Base-by-base conservation (phyloP, 345 rosid genomes). In the Populus nigra region DNA sequence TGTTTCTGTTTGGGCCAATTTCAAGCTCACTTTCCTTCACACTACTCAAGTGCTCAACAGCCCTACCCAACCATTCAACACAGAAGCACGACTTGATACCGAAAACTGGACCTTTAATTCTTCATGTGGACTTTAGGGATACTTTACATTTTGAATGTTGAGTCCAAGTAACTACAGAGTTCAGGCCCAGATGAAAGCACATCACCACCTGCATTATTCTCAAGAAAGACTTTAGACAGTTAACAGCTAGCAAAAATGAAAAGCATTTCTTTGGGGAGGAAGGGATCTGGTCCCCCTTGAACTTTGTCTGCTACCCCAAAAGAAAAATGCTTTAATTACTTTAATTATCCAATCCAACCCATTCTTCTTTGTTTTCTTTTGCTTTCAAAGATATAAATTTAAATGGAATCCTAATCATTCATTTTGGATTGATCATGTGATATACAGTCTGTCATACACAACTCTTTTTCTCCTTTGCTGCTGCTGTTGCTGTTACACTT, bases 361-460 rank as follows among this genome's bases (percentile, higher is more conserved):
- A 22, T 35, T 22, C 17, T 53, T 72, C 22, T 49, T 71, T 8
- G 25, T 53, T 22, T 68, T 39, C 71, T 16, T 38, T 36, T 68
- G 16, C 25, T 36, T 31, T 22, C 15, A 68, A 68, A 11, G 27
- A 68, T 67, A 36, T 18, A 67, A 35, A 38, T 35, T 36, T 36
- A 35, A 20, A 69, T 69, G 70, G 38, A 68, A 74, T 79, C 70
- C 65, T 59, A 79, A 79, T 79, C 62, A 74, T 79, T 57, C 65
- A 69, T 29, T 20, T 45, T 31, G 23, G 47, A 50, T 29, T 80
- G 78, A 69, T 74, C 74, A 75, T 80, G 78, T 35, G 78, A 76
- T 78, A 65, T 75, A 80, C 83, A 80, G 83, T 80, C 79, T 80
- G 83, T 75, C 79, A 71, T 31, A 9, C 78, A 47, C 77, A 59